These are phyloP conservation scores for Globisporangium echinulatum DNA, from an alignment of 352 stramenopile species.

Conservation along the genomic window DNA sequence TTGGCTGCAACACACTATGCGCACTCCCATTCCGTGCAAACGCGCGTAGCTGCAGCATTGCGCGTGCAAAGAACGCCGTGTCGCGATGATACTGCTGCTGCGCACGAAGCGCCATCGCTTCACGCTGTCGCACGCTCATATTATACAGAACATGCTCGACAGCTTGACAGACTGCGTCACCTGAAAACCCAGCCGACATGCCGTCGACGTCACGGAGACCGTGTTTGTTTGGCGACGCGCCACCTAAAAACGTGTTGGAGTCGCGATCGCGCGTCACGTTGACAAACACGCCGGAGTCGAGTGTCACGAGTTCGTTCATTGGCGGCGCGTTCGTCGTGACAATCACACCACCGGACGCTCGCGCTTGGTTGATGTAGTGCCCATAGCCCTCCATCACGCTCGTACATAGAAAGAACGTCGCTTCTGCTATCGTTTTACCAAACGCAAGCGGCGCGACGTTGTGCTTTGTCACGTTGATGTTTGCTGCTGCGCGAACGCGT, in stretches of 20 bases:
- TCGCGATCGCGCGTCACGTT: slow-evolving; percentile 3
- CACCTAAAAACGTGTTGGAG: slow-evolving; percentile 29
- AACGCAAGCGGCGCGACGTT: not conserved
- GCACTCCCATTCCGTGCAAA: slow-evolving; percentile 5
- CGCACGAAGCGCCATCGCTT: slow-evolving; percentile 21
- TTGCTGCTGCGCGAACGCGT: not conserved
- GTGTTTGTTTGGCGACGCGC: slow-evolving; percentile 19
- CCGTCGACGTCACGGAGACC: slow-evolving; percentile 23
- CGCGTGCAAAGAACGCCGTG: slow-evolving; percentile 37
- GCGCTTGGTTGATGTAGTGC: slow-evolving; percentile 64
- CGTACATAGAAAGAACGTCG: slow-evolving; percentile 42
- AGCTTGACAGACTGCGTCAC: slow-evolving; percentile 24
- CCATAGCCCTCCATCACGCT: slow-evolving; percentile 61
- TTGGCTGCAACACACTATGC: too few species aligned
- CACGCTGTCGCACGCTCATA: slow-evolving; percentile 20
- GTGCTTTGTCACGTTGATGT: slow-evolving; percentile 3
- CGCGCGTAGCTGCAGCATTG: slow-evolving; percentile 34
- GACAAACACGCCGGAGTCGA: slow-evolving; percentile 26
- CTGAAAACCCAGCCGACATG: slow-evolving; percentile 25
- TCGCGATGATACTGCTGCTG: slow-evolving; percentile 42
- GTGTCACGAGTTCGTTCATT: slow-evolving; percentile 54
- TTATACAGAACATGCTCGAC: slow-evolving; percentile 25
- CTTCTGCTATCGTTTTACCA: slow-evolving; percentile 27
- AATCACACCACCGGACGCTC: slow-evolving; percentile 32
- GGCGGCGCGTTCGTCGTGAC: slow-evolving; percentile 36